Conservation (phyloP, 192 early-diverging fungal species). For the Umbelopsis ramanniana region DNA sequence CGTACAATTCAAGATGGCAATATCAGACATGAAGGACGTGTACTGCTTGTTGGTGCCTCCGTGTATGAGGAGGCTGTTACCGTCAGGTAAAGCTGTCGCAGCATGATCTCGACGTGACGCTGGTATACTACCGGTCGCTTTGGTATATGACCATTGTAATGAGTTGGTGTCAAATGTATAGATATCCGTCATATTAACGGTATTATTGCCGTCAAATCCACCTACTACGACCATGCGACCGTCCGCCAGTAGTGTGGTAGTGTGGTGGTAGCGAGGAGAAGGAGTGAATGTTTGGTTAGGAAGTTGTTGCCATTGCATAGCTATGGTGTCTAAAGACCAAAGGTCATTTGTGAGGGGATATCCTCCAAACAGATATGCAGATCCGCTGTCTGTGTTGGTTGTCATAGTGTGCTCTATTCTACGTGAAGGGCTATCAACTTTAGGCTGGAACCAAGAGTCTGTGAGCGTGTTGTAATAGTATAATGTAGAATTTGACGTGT, state of each 20-base stretch:
- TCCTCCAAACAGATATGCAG: constrained; percentile 35
- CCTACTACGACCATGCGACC: constrained; percentile 36
- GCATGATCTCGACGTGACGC: constrained; percentile 25
- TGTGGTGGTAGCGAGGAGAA: constrained; percentile 31
- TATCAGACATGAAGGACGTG: constrained; percentile 15
- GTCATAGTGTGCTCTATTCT: constrained; percentile 27
- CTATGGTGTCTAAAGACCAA: constrained; percentile 26
- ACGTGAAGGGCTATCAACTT: background rate
- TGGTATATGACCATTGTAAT: background rate
- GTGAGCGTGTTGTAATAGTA: background rate
- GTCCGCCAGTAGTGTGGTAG: constrained; percentile 25
- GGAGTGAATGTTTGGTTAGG: constrained; percentile 6
- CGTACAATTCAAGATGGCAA: constrained; percentile 29
- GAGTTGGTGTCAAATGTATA: constrained; percentile 28
- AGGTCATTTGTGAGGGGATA: constrained; percentile 27
- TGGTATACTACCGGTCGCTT: constrained; percentile 22
- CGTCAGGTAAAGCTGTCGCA: constrained; percentile 20
- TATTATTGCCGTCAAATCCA: constrained; percentile 23
- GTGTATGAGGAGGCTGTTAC: constrained; percentile 29
- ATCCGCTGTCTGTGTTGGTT: constrained; percentile 14
- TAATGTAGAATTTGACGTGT: background rate
- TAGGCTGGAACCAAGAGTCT: background rate
- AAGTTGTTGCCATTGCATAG: constrained; percentile 23
- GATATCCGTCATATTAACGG: constrained; percentile 15
- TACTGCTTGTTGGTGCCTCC: constrained; percentile 22